phyloP scores from a whole-genome alignment of 164 flowering plant genomes.

The Nymphaea colorata region DNA sequence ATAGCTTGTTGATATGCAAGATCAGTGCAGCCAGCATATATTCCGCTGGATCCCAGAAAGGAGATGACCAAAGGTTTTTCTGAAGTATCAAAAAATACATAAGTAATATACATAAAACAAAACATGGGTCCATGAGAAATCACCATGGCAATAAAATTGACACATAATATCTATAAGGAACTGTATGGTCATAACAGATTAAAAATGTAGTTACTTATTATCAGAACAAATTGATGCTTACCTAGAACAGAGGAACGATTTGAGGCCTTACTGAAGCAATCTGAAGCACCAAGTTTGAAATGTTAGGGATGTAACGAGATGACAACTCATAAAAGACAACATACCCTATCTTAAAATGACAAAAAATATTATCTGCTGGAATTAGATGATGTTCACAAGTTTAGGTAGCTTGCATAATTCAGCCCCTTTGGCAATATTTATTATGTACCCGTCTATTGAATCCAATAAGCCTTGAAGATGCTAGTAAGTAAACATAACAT shows the following conservation, averaged over 20 bases:
- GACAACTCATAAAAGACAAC: not conserved
- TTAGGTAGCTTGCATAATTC: too few relatives aligned
- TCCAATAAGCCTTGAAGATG: too few relatives aligned
- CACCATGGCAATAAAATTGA: not conserved
- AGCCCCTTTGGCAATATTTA: too few relatives aligned
- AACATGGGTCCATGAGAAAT: not conserved
- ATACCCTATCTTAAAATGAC: too few relatives aligned
- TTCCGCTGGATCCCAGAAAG: slow-evolving; percentile 80
- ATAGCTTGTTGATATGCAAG: slow-evolving; percentile 66
- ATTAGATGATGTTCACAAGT: too few relatives aligned
- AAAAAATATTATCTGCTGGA: too few relatives aligned
- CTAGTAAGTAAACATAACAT: too few relatives aligned
- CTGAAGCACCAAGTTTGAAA: not conserved
- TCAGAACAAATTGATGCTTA: not conserved
- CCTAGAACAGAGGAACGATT: not conserved
- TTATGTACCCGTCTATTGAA: too few relatives aligned
- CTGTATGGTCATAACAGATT: not conserved
- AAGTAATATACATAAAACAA: not conserved
- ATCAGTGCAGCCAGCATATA: slow-evolving; percentile 77
- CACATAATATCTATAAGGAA: not conserved
- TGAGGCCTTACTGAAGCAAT: not conserved
- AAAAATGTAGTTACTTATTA: too few relatives aligned
- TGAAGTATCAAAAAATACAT: slow-evolving; percentile 16
- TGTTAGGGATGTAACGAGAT: not conserved
- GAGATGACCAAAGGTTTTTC: slow-evolving; percentile 53